Base-by-base conservation (phyloP, 2,329 filamentous ascomycete species). In the Aspergillus tubingensis region DNA sequence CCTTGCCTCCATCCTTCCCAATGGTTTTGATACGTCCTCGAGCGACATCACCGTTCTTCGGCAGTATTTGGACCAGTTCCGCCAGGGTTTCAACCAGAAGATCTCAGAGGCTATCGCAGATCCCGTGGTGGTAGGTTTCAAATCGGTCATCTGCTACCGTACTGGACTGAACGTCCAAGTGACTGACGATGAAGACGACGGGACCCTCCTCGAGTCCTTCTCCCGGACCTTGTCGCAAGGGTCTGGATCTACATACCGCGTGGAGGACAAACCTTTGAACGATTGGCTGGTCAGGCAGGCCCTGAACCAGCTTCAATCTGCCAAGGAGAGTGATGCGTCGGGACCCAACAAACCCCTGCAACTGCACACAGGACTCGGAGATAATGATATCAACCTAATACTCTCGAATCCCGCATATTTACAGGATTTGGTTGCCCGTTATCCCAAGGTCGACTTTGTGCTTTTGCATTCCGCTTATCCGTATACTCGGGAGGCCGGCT, bases 391-490 rank as follows among this genome's bases (percentile, higher is more conserved):
- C 54, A 84, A 81, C 4, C 79, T 96, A 25, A 78, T 85, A 2
- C 84, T 83, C 54, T 85, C 91, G 0, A 94, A 91, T 44, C 91
- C 92, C 0, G 85, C 90, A 0, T 87, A 90, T 67, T 78, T 96
- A 23, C 91, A 96, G 69, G 78, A 82, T 0, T 85, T 96, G 60
- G 91, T 95, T 65, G 83, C 87, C 41, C 78, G 82, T 19, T 92
- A 90, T 66, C 84, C 89, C 0, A 80, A 81, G 0, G 85, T 94
- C 0, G 88, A 90, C 0, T 88, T 96, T 57, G 88, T 96, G 2
- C 78, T 96, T 8, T 83, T 96, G 2, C 91, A 96, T 71, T 88
- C 91, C 0, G 86, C 90, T 2, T 96, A 96, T 72, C 92, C 92
- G 0, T 95, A 90, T 70, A 91, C 88, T 0, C 84, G 88, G 39